Evolutionary conservation across 2,329 filamentous ascomycete species (phyloP).

Genomic region (Fusarium sp.): DNA sequence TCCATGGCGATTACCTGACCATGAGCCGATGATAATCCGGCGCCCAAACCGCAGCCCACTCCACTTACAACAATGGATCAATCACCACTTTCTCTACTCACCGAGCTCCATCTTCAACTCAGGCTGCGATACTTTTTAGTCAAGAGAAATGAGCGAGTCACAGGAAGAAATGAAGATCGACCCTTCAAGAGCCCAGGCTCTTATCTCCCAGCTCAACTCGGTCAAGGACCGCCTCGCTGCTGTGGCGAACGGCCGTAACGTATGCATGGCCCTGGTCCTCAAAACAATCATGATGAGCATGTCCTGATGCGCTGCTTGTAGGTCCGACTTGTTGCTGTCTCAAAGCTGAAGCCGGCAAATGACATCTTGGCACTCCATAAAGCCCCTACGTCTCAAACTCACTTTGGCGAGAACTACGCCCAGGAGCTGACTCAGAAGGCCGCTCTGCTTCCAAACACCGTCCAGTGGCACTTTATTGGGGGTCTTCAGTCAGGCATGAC

Average conservation of each 20-base stretch:
- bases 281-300: neutral
- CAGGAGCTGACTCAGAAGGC: conserved; percentile 92
- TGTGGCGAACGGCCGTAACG: conserved; percentile 65
- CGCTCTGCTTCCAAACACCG: conserved; percentile 77
- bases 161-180: conserved; percentile 70
- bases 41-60: conserved; percentile 26
- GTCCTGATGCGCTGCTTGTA: conserved; percentile 50
- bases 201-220: conserved; percentile 71
- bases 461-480: conserved; percentile 97
- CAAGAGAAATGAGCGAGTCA: conserved; percentile 56
- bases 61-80: conserved; percentile 41
- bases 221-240: conserved; percentile 70
- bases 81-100: conserved; percentile 14
- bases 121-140: neutral
- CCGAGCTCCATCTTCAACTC: neutral
- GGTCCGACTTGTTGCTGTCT: conserved; percentile 92
- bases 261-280: conserved; percentile 51
- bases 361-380: conserved; percentile 89
- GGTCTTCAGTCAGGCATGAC: conserved; percentile 79
- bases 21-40: conserved; percentile 52
- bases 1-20: conserved; percentile 1
- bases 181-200: conserved; percentile 69
- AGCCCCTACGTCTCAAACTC: conserved; percentile 68
- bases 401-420: conserved; percentile 98
- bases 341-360: conserved; percentile 92